Conservation (phyloP, 164 flowering plant genomes). For the Brasenia schreberi region DNA sequence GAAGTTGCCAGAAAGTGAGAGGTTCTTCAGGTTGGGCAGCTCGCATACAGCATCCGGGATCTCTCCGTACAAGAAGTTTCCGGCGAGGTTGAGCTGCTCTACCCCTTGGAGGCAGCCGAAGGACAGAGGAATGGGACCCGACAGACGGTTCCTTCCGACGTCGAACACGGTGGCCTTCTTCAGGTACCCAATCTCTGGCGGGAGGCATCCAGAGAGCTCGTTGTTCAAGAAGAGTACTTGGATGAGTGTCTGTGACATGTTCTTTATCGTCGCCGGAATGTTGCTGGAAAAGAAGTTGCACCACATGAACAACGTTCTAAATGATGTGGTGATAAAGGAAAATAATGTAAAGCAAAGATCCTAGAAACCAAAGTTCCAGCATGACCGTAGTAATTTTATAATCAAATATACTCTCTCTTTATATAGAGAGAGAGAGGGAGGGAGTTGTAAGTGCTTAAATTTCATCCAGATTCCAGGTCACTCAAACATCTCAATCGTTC, state of each 20-base stretch:
- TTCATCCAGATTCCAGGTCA: too few species aligned
- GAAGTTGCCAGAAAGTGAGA: constrained; percentile 9
- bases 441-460: too few species aligned
- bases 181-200: constrained; percentile 43
- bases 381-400: too few species aligned
- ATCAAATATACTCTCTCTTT: too few species aligned
- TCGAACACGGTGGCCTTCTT: constrained; percentile 27
- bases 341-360: too few species aligned
- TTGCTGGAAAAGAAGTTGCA: too few species aligned
- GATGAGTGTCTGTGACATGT: constrained; percentile 10
- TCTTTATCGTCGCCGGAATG: constrained; percentile 26
- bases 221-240: constrained; percentile 43
- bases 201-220: constrained; percentile 39
- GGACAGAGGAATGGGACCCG: constrained; percentile 46
- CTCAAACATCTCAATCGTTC: too few species aligned
- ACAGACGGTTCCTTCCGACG: constrained; percentile 24
- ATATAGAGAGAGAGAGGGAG: too few species aligned
- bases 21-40: constrained; percentile 14
- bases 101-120: constrained; percentile 31
- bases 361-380: too few species aligned
- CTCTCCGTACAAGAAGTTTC: constrained; percentile 28
- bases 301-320: too few species aligned
- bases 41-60: constrained; percentile 45
- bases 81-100: constrained; percentile 28
- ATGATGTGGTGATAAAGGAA: too few species aligned